phyloP scores from a whole-genome alignment of 306 rosid genomes.

The Ziziphus jujuba region DNA sequence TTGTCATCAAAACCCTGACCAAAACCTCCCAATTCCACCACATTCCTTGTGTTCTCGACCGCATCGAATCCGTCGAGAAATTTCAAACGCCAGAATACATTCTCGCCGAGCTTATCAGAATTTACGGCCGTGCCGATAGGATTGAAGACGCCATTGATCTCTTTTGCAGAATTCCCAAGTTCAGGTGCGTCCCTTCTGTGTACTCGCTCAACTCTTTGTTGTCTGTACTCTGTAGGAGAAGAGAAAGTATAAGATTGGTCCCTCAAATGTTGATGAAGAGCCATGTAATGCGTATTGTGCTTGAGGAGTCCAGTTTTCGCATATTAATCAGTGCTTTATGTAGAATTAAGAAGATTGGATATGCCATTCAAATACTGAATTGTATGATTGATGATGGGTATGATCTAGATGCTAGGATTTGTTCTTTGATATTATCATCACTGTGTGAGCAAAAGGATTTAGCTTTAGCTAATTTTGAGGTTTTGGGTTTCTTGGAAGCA shows the following conservation, averaged over 20 bases:
- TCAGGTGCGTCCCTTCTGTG: constrained; percentile 74
- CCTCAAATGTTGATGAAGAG: constrained; percentile 65
- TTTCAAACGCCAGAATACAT: constrained; percentile 59
- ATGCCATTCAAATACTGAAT: constrained; percentile 60
- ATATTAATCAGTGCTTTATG: constrained; percentile 59
- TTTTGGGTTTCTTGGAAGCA: constrained; percentile 49
- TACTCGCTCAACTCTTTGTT: constrained; percentile 59
- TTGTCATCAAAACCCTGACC: constrained; percentile 55
- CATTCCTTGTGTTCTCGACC: constrained; percentile 51
- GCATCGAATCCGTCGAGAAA: constrained; percentile 46
- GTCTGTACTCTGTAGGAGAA: constrained; percentile 54
- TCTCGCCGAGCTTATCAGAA: constrained; percentile 42
- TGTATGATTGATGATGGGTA: constrained; percentile 62
- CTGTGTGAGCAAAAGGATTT: constrained; percentile 42
- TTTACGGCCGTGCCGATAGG: constrained; percentile 35
- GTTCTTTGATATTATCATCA: constrained; percentile 61
- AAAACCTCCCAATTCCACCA: constrained; percentile 40
- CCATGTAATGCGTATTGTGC: constrained; percentile 51
- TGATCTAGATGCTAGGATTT: constrained; percentile 46
- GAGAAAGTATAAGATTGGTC: constrained; percentile 48
- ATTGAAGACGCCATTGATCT: constrained; percentile 59
- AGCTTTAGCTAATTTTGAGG: constrained; percentile 36
- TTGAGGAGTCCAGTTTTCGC: constrained; percentile 68
- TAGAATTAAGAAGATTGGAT: constrained; percentile 49
- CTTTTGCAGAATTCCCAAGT: constrained; percentile 58